phyloP scores from a whole-genome alignment of 2,329 filamentous ascomycete genomes.

The Eutypella sp. region DNA sequence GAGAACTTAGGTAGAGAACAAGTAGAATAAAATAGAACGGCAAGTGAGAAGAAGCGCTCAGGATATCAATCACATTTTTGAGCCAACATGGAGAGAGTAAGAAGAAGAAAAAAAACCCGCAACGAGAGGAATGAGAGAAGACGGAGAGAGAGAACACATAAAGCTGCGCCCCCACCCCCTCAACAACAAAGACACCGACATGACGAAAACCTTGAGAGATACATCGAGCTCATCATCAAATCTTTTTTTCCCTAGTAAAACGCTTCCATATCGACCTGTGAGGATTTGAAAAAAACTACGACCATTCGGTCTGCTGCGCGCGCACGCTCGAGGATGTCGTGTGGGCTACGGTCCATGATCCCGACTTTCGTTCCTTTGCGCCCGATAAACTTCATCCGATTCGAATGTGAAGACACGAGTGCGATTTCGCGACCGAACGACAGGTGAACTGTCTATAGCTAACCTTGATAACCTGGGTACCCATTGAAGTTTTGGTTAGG shows the following conservation, averaged over 20 bases:
- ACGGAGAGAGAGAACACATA: background rate
- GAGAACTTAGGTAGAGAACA: too few species aligned
- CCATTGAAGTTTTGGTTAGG: conserved; percentile 55
- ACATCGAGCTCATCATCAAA: background rate
- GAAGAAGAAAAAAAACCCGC: too few species aligned
- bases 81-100: too few species aligned
- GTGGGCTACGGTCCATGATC: background rate
- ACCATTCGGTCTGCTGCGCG: background rate
- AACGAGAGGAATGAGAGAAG: too few species aligned
- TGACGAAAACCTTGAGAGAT: background rate
- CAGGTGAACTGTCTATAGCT: conserved; percentile 18
- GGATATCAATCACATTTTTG: conserved; percentile 1
- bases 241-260: background rate
- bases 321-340: background rate
- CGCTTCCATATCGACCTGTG: background rate
- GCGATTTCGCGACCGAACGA: conserved; percentile 3
- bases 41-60: too few species aligned
- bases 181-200: too few species aligned
- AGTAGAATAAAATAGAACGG: too few species aligned
- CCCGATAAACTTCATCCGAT: conserved; percentile 1
- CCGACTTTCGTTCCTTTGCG: conserved; percentile 3
- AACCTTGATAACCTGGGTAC: conserved; percentile 61
- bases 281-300: background rate
- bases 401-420: conserved; percentile 9
- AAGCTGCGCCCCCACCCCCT: too few species aligned